These are phyloP conservation scores for Taiozyma onychis DNA, from an alignment of 1,139 yeast species.

Conservation along the genomic window DNA sequence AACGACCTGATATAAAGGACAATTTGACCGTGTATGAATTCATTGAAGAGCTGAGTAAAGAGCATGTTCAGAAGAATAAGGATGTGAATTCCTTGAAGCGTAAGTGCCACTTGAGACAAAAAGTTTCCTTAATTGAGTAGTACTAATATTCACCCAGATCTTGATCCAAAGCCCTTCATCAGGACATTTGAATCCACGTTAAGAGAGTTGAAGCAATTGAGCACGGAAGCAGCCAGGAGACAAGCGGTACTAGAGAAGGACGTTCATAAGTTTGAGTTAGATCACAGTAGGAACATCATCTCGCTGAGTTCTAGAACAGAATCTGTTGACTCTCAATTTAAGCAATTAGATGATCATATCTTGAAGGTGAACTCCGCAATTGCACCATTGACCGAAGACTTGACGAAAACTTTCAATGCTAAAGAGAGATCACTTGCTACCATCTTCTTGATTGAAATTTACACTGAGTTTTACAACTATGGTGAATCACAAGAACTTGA, in stretches of 20 bases:
- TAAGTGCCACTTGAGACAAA: constrained; percentile 1
- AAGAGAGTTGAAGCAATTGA: constrained; percentile 58
- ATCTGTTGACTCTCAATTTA: constrained; percentile 38
- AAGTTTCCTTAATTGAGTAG: not conserved
- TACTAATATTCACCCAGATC: constrained; percentile 20
- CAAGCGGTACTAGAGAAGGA: constrained; percentile 46
- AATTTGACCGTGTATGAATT: constrained; percentile 74
- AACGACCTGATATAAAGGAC: constrained; percentile 27
- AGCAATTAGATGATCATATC: constrained; percentile 53
- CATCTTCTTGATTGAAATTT: constrained; percentile 69
- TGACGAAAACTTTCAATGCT: constrained; percentile 70
- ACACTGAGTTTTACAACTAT: constrained; percentile 63
- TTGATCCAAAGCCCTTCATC: constrained; percentile 93
- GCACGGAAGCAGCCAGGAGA: constrained; percentile 45
- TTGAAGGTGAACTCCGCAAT: constrained; percentile 57
- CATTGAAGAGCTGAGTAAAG: constrained; percentile 75
- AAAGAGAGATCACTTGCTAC: constrained; percentile 73
- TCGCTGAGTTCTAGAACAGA: constrained; percentile 46
- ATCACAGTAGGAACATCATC: constrained; percentile 64
- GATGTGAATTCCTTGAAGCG: constrained; percentile 48
- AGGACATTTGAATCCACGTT: constrained; percentile 87
- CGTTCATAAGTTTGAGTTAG: constrained; percentile 57
- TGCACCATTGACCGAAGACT: constrained; percentile 67
- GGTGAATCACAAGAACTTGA: constrained; percentile 62
- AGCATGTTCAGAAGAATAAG: constrained; percentile 50